Evolutionary conservation across 2,329 filamentous ascomycete genomes (phyloP).

Genomic region (Didymella arachidicola): DNA sequence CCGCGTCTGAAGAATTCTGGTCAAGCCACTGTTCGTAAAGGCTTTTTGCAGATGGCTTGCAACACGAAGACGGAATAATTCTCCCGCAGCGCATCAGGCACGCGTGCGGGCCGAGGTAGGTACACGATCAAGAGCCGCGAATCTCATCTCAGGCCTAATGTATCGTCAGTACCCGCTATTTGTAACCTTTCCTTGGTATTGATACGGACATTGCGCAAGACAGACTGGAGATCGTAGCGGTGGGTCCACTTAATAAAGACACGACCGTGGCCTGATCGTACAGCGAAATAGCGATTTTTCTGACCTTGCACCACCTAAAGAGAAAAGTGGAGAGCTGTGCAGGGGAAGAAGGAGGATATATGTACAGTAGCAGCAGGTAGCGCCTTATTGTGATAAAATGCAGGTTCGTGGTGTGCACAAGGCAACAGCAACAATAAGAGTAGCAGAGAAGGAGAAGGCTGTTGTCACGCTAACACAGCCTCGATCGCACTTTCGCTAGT

Average conservation of each 20-base stretch:
- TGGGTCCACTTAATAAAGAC: not conserved
- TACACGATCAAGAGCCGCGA: not conserved
- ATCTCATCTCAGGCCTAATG: not conserved
- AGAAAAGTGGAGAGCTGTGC: too few relatives aligned
- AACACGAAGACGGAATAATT: too few relatives aligned
- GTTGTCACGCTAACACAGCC: not conserved
- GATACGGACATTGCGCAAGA: not conserved
- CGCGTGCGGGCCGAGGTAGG: not conserved
- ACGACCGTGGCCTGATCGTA: too few relatives aligned
- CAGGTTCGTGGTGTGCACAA: too few relatives aligned
- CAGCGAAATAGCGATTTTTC: too few relatives aligned
- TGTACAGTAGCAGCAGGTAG: too few relatives aligned
- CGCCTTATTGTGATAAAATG: too few relatives aligned
- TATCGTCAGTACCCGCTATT: not conserved
- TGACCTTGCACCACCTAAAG: too few relatives aligned
- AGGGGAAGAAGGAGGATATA: too few relatives aligned
- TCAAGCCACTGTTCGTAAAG: not conserved
- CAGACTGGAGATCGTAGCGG: not conserved
- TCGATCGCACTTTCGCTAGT: not conserved
- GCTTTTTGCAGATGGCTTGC: not conserved
- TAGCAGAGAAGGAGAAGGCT: too few relatives aligned
- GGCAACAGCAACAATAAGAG: too few relatives aligned
- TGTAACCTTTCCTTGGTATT: not conserved
- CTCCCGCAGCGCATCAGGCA: not conserved
- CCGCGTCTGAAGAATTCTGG: not conserved